Conservation (phyloP, 2,329 filamentous ascomycete species). For the Verticillium nubilum region DNA sequence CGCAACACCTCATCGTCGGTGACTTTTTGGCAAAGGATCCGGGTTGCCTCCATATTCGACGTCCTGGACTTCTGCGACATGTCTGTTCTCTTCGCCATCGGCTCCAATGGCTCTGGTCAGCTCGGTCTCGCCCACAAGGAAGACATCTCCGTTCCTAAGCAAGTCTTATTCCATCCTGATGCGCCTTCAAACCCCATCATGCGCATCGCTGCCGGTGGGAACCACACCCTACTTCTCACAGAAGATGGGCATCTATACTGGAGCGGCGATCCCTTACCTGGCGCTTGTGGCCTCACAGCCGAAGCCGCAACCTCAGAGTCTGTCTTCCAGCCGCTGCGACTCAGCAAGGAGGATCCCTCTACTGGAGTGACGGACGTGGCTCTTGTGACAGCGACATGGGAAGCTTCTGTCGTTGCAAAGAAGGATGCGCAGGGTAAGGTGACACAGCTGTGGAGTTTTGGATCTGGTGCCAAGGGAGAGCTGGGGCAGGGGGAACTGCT, state of each 20-base stretch:
- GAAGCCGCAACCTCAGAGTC: slow-evolving; percentile 21
- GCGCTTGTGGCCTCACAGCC: slow-evolving; percentile 44
- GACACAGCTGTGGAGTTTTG: slow-evolving; percentile 56
- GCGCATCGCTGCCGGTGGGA: slow-evolving; percentile 63
- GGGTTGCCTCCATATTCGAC: neutral
- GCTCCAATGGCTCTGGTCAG: slow-evolving; percentile 74
- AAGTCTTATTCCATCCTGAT: slow-evolving; percentile 48
- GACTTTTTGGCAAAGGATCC: neutral
- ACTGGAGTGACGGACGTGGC: slow-evolving; percentile 20
- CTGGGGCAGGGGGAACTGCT: slow-evolving; percentile 57
- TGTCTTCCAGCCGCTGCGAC: slow-evolving; percentile 32
- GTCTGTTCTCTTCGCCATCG: slow-evolving; percentile 60
- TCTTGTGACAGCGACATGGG: slow-evolving; percentile 71
- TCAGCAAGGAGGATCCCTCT: slow-evolving; percentile 21
- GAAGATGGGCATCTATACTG: slow-evolving; percentile 54
- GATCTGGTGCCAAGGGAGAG: slow-evolving; percentile 65
- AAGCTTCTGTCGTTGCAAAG: slow-evolving; percentile 59
- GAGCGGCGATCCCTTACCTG: slow-evolving; percentile 53
- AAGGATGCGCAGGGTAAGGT: slow-evolving; percentile 35
- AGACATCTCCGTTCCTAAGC: slow-evolving; percentile 63
- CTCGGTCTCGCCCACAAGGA: slow-evolving; percentile 66
- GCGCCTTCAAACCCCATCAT: slow-evolving; percentile 28
- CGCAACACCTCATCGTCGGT: neutral
- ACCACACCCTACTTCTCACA: slow-evolving; percentile 76
- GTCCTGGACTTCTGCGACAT: slow-evolving; percentile 22